A percentile compares a stretch with the other conserved stretches of the same genome.
phyloP scores from a whole-genome alignment of 129 eudicot genomes.

The Dittrichia graveolens region DNA sequence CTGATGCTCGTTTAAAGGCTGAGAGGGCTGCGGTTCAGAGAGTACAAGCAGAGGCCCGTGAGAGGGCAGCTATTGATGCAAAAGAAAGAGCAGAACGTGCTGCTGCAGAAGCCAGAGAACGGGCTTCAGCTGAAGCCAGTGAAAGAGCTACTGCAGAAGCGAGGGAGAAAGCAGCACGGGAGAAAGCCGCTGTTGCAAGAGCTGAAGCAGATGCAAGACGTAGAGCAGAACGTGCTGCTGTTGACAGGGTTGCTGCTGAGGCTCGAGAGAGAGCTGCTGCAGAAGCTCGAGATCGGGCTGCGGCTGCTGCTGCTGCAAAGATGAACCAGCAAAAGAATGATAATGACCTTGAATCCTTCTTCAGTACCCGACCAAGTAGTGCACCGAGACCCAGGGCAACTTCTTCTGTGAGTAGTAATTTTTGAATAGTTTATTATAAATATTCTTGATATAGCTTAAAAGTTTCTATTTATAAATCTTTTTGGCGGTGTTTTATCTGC shows the following conservation, averaged over 20 bases:
- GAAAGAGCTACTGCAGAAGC: constrained; percentile 60
- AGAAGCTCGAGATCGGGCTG: constrained; percentile 74
- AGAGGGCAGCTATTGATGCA: constrained; percentile 92
- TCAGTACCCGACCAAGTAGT: constrained; percentile 82
- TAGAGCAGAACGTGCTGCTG: constrained; percentile 77
- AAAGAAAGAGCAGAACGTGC: constrained; percentile 89
- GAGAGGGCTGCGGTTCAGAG: constrained; percentile 91
- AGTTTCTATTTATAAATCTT: constrained; percentile 3
- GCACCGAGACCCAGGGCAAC: constrained; percentile 83
- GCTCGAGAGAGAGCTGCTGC: constrained; percentile 85
- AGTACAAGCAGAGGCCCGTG: constrained; percentile 98
- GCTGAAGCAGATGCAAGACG: constrained; percentile 78
- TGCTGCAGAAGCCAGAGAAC: constrained; percentile 85
- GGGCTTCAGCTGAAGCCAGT: constrained; percentile 60
- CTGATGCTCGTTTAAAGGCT: constrained; percentile 75
- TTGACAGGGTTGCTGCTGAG: constrained; percentile 76
- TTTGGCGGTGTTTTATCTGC: not conserved
- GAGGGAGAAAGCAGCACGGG: constrained; percentile 62
- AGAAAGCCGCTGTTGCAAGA: constrained; percentile 68
- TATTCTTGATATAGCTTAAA: not conserved
- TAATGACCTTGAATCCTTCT: constrained; percentile 89
- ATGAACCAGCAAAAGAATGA: constrained; percentile 86
- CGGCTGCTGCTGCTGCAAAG: constrained; percentile 63
- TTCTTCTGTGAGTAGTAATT: constrained; percentile 61
- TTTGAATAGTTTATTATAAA: constrained; percentile 2